Base-by-base conservation (phyloP, 139 green algal species). In the Picochlorum sp. region DNA sequence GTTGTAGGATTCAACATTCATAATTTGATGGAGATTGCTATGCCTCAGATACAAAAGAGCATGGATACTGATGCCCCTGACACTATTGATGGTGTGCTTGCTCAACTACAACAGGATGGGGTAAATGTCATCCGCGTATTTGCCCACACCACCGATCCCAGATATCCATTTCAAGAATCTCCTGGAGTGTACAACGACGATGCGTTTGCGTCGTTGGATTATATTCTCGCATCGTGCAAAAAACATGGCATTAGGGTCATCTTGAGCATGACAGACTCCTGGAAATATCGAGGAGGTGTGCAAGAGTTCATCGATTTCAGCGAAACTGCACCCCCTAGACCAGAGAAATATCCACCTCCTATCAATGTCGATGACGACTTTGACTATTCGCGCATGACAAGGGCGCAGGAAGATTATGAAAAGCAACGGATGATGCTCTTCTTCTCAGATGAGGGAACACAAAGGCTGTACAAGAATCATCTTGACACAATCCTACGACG, bases 201-300 rank as follows among this genome's bases (percentile, higher is more conserved):
- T 11, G 80, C 63, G 1, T 78, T 94, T 23, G 15, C 63, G n/a
- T 80, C 68, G 1, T 67, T 94, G 65, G 86, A 94, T 70, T 82
- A 70, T 34, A 77, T 92, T 34, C 38, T 94, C 20, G 69, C 80
- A 41, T 69, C 78, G 44, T 81, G 83, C 2, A 50, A 66, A 15
- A 45, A 56, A 7, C 57, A 70, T 21, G 82, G 82, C 1, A 62
- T 94, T 90, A 77, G 78, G 50, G 70, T 75, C 18, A 70, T 90
- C 37, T 50, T 92, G n/a, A 79, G 71, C 1, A 65, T 94, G n/a
- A 56, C 77, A 3, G 81, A 94, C 76, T 88, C 88, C 70, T 94
- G 85, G 85, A 82, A 83, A 50, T 83, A 86, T 65, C 2, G 13
- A 69, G 74, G 59, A 14, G 69, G 72, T 41, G 65, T 81, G 10